Conservation (phyloP, 768 basidiomycete genomes). For the Panellus pusillus region DNA sequence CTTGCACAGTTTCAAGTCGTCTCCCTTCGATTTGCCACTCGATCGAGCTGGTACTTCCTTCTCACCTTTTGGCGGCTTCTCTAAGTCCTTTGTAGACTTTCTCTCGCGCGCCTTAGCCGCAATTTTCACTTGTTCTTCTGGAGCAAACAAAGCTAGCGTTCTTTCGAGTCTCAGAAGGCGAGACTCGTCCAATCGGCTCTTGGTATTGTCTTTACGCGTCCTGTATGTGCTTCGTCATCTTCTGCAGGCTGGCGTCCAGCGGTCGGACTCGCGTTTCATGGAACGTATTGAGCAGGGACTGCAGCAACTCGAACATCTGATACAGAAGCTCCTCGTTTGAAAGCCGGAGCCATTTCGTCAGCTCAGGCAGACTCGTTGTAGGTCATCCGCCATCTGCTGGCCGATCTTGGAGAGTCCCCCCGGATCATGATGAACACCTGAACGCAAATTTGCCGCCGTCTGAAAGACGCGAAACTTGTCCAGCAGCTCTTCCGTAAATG, state of each 20-base stretch:
- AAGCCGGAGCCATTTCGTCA: constrained; percentile 86
- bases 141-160: constrained; percentile 55
- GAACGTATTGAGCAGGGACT: constrained; percentile 78
- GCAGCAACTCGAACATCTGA: constrained; percentile 82
- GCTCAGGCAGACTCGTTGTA: constrained; percentile 80
- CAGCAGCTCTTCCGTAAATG: constrained; percentile 87
- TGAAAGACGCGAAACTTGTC: constrained; percentile 82
- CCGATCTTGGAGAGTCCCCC: constrained; percentile 58
- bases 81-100: constrained; percentile 1
- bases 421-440: constrained; percentile 29
- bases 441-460: constrained; percentile 49
- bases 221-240: constrained; percentile 65
- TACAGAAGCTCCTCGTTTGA: constrained; percentile 91
- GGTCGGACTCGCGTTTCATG: constrained; percentile 60
- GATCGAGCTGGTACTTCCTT: constrained; percentile 1
- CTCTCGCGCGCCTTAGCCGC: not conserved
- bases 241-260: constrained; percentile 53
- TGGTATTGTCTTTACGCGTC: constrained; percentile 50
- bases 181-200: constrained; percentile 55
- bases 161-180: constrained; percentile 69
- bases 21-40: constrained; percentile 2
- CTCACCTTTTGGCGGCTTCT: constrained; percentile 6
- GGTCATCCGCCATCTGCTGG: constrained; percentile 70
- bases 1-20: constrained; percentile 24
- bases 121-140: constrained; percentile 39